phyloP scores from a whole-genome alignment of 164 flowering plant genomes.

The Euptelea pleiosperma region DNA sequence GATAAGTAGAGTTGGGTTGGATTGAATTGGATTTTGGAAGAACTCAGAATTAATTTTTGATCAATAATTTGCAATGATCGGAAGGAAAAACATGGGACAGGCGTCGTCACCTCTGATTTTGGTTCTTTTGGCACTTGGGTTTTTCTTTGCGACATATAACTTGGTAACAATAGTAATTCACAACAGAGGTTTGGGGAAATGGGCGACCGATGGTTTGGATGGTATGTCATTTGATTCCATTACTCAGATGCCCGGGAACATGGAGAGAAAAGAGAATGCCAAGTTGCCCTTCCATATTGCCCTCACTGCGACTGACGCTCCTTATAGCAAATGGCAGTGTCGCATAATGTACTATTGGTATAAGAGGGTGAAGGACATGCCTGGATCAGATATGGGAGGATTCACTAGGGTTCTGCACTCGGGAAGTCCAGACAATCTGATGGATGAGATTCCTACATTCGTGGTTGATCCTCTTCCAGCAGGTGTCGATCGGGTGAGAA shows the following conservation, averaged over 20 bases:
- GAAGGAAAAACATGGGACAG: slow-evolving; percentile 32
- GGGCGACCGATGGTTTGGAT: slow-evolving; percentile 18
- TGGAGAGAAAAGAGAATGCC: slow-evolving; percentile 19
- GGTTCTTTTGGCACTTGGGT: slow-evolving; percentile 43
- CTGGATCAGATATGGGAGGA: slow-evolving; percentile 92
- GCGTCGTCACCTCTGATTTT: slow-evolving; percentile 43
- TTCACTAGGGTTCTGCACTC: slow-evolving; percentile 88
- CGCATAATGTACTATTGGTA: slow-evolving; percentile 98
- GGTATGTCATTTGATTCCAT: slow-evolving; percentile 42
- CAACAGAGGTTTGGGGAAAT: slow-evolving; percentile 23
- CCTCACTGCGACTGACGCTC: slow-evolving; percentile 83
- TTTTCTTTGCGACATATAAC: slow-evolving; percentile 60
- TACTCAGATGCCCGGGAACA: slow-evolving; percentile 47
- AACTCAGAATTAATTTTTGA: background rate
- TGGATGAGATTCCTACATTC: slow-evolving; percentile 94
- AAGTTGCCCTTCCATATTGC: slow-evolving; percentile 68
- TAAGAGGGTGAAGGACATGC: slow-evolving; percentile 62
- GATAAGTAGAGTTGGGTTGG: slow-evolving; percentile 2
- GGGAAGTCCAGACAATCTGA: slow-evolving; percentile 72
- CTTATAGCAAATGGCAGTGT: slow-evolving; percentile 92
- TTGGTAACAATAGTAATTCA: slow-evolving; percentile 42
- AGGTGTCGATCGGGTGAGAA: slow-evolving; percentile 82
- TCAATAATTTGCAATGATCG: background rate
- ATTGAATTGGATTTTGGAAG: slow-evolving; percentile 2
- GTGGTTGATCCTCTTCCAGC: slow-evolving; percentile 91